Base-by-base conservation (phyloP, 2,329 filamentous ascomycete genomes). In the Colletotrichum sp. region DNA sequence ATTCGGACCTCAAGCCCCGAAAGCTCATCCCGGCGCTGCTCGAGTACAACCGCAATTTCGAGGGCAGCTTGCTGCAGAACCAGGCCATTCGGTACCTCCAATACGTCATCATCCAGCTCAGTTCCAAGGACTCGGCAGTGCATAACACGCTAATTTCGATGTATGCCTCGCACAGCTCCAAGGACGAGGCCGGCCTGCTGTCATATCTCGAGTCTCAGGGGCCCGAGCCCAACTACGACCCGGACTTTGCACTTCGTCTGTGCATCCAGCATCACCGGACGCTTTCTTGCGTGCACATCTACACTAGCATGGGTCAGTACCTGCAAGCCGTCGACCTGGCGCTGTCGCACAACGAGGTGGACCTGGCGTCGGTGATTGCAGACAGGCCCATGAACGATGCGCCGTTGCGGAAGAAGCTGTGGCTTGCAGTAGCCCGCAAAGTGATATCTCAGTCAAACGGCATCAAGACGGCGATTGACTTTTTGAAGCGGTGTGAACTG, bases 111-210 rank as follows among this genome's bases (percentile, higher is more conserved):
- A 96, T 98, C 86, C 92, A 96, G 86, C 90, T 96, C 81, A 90
- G 94, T 83, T 94, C 96, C 69, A 90, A 93, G 75, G 91, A 96
- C 80, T 93, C 97, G 4, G 96, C 97, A 3, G 94, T 99, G 13
- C 97, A 99, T 87, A 99, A 99, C 83, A 99, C 97, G 0, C 91
- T 99, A 8, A 95, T 99, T 65, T 98, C 96, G 10, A 96, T 99
- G 67, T 98, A 98, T 83, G 97, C 97, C 6, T 96, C 96, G 0
- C 94, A 97, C 79, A 89, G 94, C 4, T 95, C 95, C 4, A 90
- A 92, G 72, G 96, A 98, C 72, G 97, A 99, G 86, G 93, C 94
- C 0, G 94, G 94, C 0, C 90, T 99, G 3, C 90, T 99, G 55
- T 91, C 93, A 8, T 99, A 99, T 82, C 92, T 99, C 8, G 94